A percentile compares a stretch with the other conserved stretches of the same genome.
These are phyloP conservation scores for Rhododendron kiyosumense DNA, from an alignment of 148 eudicot genomes.

Conservation along the genomic window DNA sequence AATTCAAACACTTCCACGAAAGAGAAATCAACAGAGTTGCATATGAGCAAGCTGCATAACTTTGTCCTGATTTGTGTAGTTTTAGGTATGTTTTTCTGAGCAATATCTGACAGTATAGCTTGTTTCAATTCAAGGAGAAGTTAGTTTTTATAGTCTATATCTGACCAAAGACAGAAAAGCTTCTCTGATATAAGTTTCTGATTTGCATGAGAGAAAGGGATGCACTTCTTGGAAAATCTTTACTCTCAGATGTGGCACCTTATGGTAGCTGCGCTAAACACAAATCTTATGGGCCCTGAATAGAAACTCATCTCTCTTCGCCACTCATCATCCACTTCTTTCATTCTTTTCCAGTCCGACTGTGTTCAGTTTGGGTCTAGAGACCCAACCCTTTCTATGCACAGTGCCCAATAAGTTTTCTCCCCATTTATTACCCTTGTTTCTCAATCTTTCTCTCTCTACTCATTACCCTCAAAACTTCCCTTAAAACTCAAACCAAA, in stretches of 20 bases:
- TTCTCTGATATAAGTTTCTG: background rate
- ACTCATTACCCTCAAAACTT: no score
- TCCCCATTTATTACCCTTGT: no score
- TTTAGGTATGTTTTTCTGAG: no score
- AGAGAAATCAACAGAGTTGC: no score
- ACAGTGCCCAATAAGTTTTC: no score
- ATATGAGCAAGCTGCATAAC: no score
- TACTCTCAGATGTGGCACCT: background rate
- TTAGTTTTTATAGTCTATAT: background rate
- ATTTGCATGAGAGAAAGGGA: background rate
- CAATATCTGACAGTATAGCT: background rate
- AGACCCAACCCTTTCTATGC: no score
- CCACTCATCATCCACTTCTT: background rate
- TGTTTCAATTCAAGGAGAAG: background rate
- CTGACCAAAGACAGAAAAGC: background rate
- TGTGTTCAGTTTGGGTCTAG: no score
- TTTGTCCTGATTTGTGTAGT: no score
- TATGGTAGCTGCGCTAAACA: background rate
- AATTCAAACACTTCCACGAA: no score
- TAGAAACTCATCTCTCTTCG: background rate
- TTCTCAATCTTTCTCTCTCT: no score
- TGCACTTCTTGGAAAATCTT: background rate
- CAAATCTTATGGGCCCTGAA: background rate
- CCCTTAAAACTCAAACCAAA: no score
- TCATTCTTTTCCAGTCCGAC: background rate